A percentile compares a stretch with the other conserved stretches of the same genome.
phyloP scores from a whole-genome alignment of 768 basidiomycete genomes.

The Collybiopsis luxurians region DNA sequence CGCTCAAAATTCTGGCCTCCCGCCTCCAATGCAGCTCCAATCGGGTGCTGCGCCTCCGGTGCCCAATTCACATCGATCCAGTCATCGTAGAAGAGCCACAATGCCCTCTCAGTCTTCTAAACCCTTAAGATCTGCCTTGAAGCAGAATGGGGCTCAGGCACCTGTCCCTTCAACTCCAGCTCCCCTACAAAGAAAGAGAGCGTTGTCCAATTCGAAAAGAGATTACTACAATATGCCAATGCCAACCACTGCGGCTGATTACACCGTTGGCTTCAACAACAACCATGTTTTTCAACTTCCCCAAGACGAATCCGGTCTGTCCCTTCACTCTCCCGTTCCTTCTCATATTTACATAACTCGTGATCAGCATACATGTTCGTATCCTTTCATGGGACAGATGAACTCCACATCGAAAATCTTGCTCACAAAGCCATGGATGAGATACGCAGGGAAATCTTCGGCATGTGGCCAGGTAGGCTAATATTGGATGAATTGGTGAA shows the following conservation, averaged over 20 bases:
- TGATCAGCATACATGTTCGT: conserved; percentile 39
- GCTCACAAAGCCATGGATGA: conserved; percentile 52
- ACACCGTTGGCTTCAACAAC: background rate
- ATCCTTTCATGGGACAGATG: conserved; percentile 62
- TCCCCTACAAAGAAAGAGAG: conserved; percentile 3
- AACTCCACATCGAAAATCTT: conserved; percentile 57
- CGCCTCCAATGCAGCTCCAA: conserved; percentile 20
- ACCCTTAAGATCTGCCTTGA: background rate
- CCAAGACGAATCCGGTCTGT: conserved; percentile 3
- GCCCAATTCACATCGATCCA: conserved; percentile 23
- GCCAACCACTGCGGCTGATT: background rate
- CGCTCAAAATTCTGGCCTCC: background rate
- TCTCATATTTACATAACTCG: background rate
- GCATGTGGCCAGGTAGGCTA: conserved; percentile 68
- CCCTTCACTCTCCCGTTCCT: background rate
- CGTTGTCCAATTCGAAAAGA: conserved; percentile 3
- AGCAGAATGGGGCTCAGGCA: background rate
- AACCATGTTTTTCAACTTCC: background rate
- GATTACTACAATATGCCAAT: background rate
- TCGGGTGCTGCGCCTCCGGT: conserved; percentile 10
- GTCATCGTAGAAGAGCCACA: conserved; percentile 32
- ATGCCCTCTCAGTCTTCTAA: conserved; percentile 14
- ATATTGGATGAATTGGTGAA: conserved; percentile 41
- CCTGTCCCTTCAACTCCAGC: background rate
- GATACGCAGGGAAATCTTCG: conserved; percentile 52